These are phyloP conservation scores for Penicillium griseofulvum DNA, from an alignment of 2,329 filamentous ascomycete genomes.

Conservation along the genomic window DNA sequence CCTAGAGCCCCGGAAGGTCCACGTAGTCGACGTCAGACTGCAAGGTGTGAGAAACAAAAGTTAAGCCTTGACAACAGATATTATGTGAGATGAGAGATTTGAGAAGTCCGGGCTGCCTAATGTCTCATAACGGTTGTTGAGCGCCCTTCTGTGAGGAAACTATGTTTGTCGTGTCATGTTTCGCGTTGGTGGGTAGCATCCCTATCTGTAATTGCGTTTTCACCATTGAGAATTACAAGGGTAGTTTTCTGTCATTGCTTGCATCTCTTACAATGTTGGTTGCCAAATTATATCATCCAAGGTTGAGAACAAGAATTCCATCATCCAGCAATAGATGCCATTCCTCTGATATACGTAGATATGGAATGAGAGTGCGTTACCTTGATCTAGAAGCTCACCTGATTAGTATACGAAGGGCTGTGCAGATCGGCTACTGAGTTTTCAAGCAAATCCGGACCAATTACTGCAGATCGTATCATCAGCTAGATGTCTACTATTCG, in stretches of 20 bases:
- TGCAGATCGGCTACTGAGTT: neutral
- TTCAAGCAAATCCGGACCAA: neutral
- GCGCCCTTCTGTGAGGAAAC: neutral
- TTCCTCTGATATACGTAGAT: neutral
- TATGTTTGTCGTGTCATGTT: neutral
- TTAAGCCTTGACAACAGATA: neutral
- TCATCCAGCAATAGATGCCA: neutral
- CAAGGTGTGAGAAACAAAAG: neutral
- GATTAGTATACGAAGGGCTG: neutral
- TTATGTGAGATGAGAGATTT: neutral
- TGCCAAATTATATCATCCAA: neutral
- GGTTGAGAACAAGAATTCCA: neutral
- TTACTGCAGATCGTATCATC: neutral
- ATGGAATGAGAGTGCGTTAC: neutral
- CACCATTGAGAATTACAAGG: neutral
- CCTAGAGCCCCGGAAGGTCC: too few relatives aligned
- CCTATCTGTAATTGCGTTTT: neutral
- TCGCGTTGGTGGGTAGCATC: neutral
- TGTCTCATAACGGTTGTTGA: neutral
- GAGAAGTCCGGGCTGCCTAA: neutral
- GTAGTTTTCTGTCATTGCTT: neutral
- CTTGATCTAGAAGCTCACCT: neutral
- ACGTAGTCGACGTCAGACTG: neutral
- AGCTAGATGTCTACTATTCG: neutral
- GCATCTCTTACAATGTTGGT: neutral